Evolutionary conservation across 2,329 filamentous ascomycete species (phyloP).

Genomic region (Purpureocillium lavendulum): DNA sequence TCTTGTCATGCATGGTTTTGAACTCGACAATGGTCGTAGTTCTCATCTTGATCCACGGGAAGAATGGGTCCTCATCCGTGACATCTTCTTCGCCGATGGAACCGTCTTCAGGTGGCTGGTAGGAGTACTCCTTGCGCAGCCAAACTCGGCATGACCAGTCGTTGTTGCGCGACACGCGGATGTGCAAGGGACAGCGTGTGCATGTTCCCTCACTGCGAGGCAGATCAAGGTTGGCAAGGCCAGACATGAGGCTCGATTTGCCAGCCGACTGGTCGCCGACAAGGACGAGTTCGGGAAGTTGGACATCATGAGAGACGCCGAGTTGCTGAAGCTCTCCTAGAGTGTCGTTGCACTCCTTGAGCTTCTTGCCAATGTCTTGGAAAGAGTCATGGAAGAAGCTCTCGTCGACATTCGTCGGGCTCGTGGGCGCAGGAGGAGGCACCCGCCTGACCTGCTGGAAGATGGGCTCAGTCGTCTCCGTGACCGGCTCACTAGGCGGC

Average conservation of each 20-base stretch:
- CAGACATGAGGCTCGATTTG: constrained; percentile 64
- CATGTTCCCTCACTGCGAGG: constrained; percentile 66
- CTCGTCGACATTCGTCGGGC: constrained; percentile 20
- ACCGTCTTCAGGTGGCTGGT: constrained; percentile 30
- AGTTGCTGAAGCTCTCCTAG: constrained; percentile 62
- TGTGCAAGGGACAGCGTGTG: constrained; percentile 74
- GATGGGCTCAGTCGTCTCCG: constrained; percentile 25
- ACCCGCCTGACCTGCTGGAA: constrained; percentile 27
- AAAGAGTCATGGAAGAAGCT: constrained; percentile 35
- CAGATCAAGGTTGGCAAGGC: constrained; percentile 60
- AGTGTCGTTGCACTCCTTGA: constrained; percentile 57
- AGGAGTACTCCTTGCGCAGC: constrained; percentile 57
- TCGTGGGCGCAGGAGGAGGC: constrained; percentile 11
- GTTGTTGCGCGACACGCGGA: constrained; percentile 52
- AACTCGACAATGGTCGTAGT: constrained; percentile 47
- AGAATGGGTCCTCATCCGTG: constrained; percentile 45
- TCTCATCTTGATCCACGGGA: constrained; percentile 53
- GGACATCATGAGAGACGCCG: constrained; percentile 62
- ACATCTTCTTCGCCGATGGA: constrained; percentile 36
- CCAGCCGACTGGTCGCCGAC: constrained; percentile 81
- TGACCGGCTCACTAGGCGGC: constrained; percentile 25
- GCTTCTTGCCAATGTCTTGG: constrained; percentile 49
- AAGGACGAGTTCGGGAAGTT: constrained; percentile 71
- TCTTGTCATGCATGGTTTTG: constrained; percentile 50
- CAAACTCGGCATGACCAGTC: constrained; percentile 63